These are phyloP conservation scores for Cornus florida DNA, from an alignment of 148 eudicot species.

Conservation along the genomic window DNA sequence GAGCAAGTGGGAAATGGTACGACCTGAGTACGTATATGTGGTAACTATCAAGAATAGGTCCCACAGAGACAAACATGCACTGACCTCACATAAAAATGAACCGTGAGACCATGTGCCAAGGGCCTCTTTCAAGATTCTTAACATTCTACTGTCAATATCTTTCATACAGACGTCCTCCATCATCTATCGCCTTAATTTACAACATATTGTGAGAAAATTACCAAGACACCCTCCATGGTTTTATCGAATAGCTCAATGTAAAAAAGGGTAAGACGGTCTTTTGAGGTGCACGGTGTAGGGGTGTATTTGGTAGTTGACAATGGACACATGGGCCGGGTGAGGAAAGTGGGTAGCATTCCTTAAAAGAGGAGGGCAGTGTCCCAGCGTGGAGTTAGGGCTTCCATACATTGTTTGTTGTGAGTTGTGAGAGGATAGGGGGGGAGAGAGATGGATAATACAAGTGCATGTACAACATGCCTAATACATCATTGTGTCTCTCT, in stretches of 20 bases:
- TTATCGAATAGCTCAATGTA: too few relatives aligned
- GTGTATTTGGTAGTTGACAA: neutral
- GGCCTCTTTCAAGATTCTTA: neutral
- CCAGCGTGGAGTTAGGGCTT: slow-evolving; percentile 5
- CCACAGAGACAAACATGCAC: neutral
- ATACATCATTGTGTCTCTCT: neutral
- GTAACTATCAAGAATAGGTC: neutral
- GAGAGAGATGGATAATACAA: neutral
- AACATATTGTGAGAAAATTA: too few relatives aligned
- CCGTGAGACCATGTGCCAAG: slow-evolving; percentile 1
- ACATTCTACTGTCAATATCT: neutral
- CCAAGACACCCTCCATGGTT: neutral
- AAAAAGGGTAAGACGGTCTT: neutral
- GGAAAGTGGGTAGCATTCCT: slow-evolving; percentile 1
- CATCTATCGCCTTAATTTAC: too few relatives aligned
- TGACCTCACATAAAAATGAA: neutral
- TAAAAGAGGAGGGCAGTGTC: neutral
- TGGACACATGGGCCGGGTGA: neutral
- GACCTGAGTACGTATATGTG: neutral
- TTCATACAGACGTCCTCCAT: too few relatives aligned
- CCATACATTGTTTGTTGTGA: neutral
- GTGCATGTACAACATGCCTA: neutral
- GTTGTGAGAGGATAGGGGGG: neutral
- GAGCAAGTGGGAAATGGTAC: neutral
- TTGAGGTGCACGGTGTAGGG: neutral